These are phyloP conservation scores for Aspergillus eucalypticola DNA, from an alignment of 2,329 filamentous ascomycete species.

Conservation along the genomic window DNA sequence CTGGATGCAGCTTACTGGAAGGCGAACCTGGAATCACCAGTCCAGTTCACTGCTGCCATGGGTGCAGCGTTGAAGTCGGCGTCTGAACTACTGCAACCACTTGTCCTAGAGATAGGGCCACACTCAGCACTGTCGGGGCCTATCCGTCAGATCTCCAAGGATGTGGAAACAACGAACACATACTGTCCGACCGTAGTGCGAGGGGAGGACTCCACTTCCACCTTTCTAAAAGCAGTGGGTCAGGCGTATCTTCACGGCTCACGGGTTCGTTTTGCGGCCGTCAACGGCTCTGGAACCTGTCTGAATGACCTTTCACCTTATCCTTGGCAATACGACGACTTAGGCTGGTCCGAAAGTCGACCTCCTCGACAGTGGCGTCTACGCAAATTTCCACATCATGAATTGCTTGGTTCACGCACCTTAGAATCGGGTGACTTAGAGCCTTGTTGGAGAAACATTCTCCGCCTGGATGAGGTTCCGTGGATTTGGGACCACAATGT, in stretches of 20 bases:
- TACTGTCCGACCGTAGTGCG: conserved; percentile 13
- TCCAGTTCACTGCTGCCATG: conserved; percentile 20
- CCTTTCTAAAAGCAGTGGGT: conserved; percentile 14
- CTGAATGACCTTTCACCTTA: conserved; percentile 41
- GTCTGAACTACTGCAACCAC: neutral
- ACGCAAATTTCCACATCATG: conserved; percentile 23
- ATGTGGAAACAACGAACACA: neutral
- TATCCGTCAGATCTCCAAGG: conserved; percentile 19
- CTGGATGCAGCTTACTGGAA: conserved; percentile 14
- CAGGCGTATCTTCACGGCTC: conserved; percentile 9
- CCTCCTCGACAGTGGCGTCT: conserved; percentile 26
- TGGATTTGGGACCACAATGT: conserved; percentile 17
- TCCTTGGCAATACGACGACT: conserved; percentile 43
- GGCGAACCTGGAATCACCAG: conserved; percentile 24
- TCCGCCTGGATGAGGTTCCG: conserved; percentile 24
- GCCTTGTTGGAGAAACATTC: conserved; percentile 49
- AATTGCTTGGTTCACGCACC: conserved; percentile 26
- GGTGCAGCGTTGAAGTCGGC: neutral
- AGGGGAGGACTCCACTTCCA: neutral
- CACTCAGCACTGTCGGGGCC: conserved; percentile 41
- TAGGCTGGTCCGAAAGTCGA: conserved; percentile 41
- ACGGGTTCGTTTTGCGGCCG: neutral
- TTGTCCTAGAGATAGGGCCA: conserved; percentile 35
- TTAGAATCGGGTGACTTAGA: conserved; percentile 23
- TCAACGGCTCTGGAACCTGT: neutral